A percentile compares a stretch with the other conserved stretches of the same genome.
Evolutionary conservation across 371 early-diverging fungal species (phyloP).

Genomic region (Actinomucor elegans): DNA sequence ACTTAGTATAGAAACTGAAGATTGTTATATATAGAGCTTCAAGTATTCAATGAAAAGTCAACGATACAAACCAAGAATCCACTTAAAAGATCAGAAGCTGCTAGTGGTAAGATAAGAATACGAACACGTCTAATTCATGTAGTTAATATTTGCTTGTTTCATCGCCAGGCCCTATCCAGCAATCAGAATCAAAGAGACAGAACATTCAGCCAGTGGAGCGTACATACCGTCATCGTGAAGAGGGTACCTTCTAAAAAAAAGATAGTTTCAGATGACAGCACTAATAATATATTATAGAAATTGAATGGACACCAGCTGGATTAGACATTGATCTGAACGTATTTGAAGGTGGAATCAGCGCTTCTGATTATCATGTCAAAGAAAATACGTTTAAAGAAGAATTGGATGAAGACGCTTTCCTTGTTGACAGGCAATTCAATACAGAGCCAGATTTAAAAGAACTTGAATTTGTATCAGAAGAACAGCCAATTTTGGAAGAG

Average conservation of each 20-base stretch:
- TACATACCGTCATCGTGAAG: conserved; percentile 5
- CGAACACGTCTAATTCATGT: too few species aligned
- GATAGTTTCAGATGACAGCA: too few species aligned
- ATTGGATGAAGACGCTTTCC: background rate
- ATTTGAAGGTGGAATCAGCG: background rate
- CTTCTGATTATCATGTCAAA: background rate
- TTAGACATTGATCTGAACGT: conserved; percentile 4
- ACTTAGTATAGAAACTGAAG: background rate
- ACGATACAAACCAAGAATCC: background rate
- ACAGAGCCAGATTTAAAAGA: background rate
- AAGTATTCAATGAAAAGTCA: background rate
- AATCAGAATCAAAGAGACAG: background rate
- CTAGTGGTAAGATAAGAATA: background rate
- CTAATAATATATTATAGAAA: background rate
- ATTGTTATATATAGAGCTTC: background rate
- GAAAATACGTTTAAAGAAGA: background rate
- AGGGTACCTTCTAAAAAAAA: background rate
- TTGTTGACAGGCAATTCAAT: background rate
- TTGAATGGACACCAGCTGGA: conserved; percentile 5
- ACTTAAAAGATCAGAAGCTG: conserved; percentile 1
- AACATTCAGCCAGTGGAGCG: background rate
- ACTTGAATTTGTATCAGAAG: too few species aligned
- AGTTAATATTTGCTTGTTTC: too few species aligned
- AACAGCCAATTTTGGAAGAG: too few species aligned
- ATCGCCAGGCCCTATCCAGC: background rate